Evolutionary conservation across 495 filamentous ascomycete species (phyloP).

Genomic region (Xylaria sp.): DNA sequence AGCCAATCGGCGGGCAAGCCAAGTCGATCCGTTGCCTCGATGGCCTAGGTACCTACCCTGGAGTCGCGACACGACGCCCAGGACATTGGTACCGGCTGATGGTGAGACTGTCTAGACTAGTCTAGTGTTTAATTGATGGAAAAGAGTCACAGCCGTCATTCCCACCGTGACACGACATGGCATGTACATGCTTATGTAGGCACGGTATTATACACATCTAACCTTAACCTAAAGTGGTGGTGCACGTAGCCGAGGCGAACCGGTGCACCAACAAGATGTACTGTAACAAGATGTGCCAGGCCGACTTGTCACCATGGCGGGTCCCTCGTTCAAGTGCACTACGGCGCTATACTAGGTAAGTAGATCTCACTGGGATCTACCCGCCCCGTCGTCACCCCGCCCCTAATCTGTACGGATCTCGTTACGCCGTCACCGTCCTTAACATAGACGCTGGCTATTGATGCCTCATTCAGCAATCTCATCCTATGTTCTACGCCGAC

Average conservation of each 20-base stretch:
- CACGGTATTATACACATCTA: background rate
- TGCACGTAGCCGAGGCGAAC: slow-evolving; percentile 1
- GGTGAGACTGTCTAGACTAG: background rate
- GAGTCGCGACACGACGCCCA: background rate
- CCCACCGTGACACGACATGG: slow-evolving; percentile 17
- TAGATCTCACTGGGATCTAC: slow-evolving; percentile 2
- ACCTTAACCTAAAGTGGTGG: background rate
- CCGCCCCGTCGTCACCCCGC: slow-evolving; percentile 10
- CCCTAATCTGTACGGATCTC: slow-evolving; percentile 4
- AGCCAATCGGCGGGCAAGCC: background rate
- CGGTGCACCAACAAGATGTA: slow-evolving; percentile 2
- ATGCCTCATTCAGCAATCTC: background rate
- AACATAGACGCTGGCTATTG: no score
- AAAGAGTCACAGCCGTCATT: slow-evolving; percentile 2
- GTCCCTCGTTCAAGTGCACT: background rate
- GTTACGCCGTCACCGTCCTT: background rate
- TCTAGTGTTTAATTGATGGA: background rate
- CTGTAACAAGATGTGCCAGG: slow-evolving; percentile 3
- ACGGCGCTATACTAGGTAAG: background rate
- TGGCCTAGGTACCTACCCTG: background rate
- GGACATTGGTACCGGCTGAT: slow-evolving; percentile 16
- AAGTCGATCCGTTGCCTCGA: background rate
- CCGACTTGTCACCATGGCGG: background rate
- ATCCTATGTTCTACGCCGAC: background rate
- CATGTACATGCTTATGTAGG: slow-evolving; percentile 3